Percentiles rank a stretch among this genome's conserved stretches.
phyloP scores from a whole-genome alignment of 192 early-diverging fungal genomes.

The Thoreauomyces humboldtii region DNA sequence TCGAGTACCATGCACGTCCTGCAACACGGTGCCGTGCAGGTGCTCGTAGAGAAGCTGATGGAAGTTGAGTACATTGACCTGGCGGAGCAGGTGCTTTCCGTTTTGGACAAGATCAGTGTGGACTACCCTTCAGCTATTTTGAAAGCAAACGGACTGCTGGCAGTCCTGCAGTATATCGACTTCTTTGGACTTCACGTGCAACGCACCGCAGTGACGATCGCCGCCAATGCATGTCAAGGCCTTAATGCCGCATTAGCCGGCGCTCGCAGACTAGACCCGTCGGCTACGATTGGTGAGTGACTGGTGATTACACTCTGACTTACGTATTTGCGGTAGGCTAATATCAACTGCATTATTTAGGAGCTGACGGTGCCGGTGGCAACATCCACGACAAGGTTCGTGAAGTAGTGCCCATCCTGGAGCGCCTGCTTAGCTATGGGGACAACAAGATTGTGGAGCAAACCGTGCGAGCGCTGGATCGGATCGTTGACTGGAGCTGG shows the following conservation, averaged over 20 bases:
- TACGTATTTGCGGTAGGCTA: too few relatives aligned
- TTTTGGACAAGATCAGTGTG: conserved; percentile 73
- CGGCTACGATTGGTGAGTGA: too few relatives aligned
- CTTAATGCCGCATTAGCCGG: conserved; percentile 10
- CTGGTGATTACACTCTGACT: too few relatives aligned
- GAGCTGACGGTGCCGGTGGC: too few relatives aligned
- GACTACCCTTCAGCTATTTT: conserved; percentile 71
- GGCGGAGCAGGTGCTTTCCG: conserved; percentile 80
- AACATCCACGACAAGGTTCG: conserved; percentile 7
- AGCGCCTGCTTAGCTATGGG: conserved; percentile 62
- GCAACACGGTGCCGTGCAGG: conserved; percentile 64
- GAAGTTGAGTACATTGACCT: conserved; percentile 92
- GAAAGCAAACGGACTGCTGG: conserved; percentile 70
- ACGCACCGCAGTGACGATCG: conserved; percentile 71
- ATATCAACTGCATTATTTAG: too few relatives aligned
- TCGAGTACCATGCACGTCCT: conserved; percentile 60
- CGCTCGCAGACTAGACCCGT: background rate
- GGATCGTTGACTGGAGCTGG: conserved; percentile 64
- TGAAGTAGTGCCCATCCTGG: conserved; percentile 70
- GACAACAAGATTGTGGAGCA: conserved; percentile 77
- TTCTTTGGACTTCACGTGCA: conserved; percentile 88
- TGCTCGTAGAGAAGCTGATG: conserved; percentile 71
- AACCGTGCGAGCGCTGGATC: conserved; percentile 59
- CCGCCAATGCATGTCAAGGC: conserved; percentile 43
- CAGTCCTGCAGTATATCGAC: conserved; percentile 79